Conservation (phyloP, 1,284 basidiomycete species). For the Sanghuangporus weigelae region DNA sequence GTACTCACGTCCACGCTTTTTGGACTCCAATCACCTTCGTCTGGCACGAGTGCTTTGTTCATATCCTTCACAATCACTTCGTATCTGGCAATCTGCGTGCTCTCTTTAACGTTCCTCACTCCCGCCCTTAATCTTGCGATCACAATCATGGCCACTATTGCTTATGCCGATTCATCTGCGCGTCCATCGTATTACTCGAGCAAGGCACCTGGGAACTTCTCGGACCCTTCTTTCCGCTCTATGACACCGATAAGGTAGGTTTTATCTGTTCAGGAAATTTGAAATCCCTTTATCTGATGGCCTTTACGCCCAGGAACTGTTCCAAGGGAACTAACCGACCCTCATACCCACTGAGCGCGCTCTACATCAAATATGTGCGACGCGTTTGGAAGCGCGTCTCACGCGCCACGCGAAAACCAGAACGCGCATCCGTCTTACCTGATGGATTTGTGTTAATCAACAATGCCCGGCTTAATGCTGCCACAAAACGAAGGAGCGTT, state of each 20-base stretch:
- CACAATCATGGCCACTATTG: neutral
- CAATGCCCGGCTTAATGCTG: neutral
- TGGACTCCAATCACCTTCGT: neutral
- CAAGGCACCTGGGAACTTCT: neutral
- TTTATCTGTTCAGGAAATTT: neutral
- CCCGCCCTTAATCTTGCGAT: neutral
- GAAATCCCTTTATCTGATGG: neutral
- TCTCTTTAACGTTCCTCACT: neutral
- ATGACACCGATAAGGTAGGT: neutral
- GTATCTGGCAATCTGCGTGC: neutral
- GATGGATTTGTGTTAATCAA: constrained; percentile 59
- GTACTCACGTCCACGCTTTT: neutral
- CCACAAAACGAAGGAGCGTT: constrained; percentile 44
- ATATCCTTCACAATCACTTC: neutral
- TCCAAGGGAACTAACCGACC: neutral
- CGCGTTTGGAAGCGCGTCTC: constrained; percentile 62
- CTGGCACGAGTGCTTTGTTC: neutral
- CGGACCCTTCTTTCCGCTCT: neutral
- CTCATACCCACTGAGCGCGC: constrained; percentile 4
- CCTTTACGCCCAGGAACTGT: neutral
- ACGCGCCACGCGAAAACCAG: constrained; percentile 42
- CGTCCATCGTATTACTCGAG: constrained; percentile 2
- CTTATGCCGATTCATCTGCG: constrained; percentile 1
- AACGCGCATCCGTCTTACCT: constrained; percentile 44
- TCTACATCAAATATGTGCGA: constrained; percentile 43